These are phyloP conservation scores for Aspergillus sp. DNA, from an alignment of 2,329 filamentous ascomycete genomes.

Conservation along the genomic window DNA sequence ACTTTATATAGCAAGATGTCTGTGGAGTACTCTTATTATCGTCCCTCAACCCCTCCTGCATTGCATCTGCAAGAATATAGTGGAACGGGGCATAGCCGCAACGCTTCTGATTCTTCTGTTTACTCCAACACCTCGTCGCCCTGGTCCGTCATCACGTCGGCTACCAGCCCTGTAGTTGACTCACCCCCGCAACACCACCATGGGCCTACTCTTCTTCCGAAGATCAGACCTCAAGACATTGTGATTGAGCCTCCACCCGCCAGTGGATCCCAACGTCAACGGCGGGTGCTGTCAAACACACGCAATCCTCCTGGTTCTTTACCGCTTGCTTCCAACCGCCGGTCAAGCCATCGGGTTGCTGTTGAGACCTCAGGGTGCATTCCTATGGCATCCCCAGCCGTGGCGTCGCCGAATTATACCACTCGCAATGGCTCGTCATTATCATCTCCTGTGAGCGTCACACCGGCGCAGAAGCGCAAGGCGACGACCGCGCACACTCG, in stretches of 20 bases:
- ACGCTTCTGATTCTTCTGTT: constrained; percentile 66
- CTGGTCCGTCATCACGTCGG: constrained; percentile 68
- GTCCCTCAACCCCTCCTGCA: constrained; percentile 49
- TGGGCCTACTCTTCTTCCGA: constrained; percentile 73
- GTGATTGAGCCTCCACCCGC: constrained; percentile 62
- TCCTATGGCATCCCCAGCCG: constrained; percentile 49
- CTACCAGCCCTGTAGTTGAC: constrained; percentile 70
- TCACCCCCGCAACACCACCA: constrained; percentile 74
- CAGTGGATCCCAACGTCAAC: constrained; percentile 58
- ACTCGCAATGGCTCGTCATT: constrained; percentile 49
- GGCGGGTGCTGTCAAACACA: constrained; percentile 56
- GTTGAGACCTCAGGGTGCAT: constrained; percentile 50
- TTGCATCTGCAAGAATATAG: constrained; percentile 36
- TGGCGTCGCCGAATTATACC: constrained; percentile 40
- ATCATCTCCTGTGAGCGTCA: constrained; percentile 65
- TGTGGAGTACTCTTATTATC: constrained; percentile 45
- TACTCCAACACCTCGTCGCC: constrained; percentile 68
- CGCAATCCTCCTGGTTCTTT: constrained; percentile 53
- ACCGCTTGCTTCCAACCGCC: constrained; percentile 51
- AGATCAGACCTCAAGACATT: constrained; percentile 84
- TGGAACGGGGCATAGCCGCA: constrained; percentile 57
- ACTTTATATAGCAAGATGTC: constrained; percentile 38
- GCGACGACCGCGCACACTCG: constrained; percentile 51
- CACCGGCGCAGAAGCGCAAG: constrained; percentile 45
- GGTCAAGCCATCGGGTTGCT: constrained; percentile 47